Percentiles rank a stretch among this genome's conserved stretches.
phyloP scores from a whole-genome alignment of 371 early-diverging fungal genomes.

The Apophysomyces variabilis region DNA sequence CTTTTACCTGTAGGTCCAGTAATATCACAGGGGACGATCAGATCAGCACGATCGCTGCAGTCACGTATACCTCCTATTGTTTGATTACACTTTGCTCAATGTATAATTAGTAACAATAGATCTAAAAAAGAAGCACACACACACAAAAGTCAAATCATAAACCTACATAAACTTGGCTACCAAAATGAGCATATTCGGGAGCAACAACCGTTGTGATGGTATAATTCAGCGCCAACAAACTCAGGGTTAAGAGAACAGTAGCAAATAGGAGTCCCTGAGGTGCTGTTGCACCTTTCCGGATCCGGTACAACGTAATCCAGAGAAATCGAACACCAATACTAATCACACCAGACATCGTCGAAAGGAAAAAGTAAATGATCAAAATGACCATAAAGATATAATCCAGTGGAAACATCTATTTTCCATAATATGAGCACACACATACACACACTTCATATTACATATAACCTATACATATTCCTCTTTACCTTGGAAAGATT shows the following conservation, averaged over 20 bases:
- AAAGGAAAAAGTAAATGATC: slow-evolving; percentile 65
- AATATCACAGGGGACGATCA: slow-evolving; percentile 67
- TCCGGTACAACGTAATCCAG: slow-evolving; percentile 61
- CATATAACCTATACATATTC: slow-evolving; percentile 17
- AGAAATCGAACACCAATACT: slow-evolving; percentile 67
- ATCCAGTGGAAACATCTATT: slow-evolving; percentile 65
- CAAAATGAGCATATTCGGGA: slow-evolving; percentile 73
- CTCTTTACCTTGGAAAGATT: slow-evolving; percentile 52
- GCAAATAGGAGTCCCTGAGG: slow-evolving; percentile 67
- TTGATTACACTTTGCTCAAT: slow-evolving; percentile 59
- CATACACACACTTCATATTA: too few relatives aligned
- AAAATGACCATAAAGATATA: slow-evolving; percentile 65
- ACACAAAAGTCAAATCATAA: neutral
- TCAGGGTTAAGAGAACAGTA: slow-evolving; percentile 57
- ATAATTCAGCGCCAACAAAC: slow-evolving; percentile 64
- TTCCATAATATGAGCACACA: neutral
- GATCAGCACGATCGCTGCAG: slow-evolving; percentile 52
- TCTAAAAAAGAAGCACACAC: neutral
- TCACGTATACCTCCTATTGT: slow-evolving; percentile 48
- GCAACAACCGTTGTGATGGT: slow-evolving; percentile 63
- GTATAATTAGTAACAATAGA: slow-evolving; percentile 5
- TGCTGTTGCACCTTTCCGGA: slow-evolving; percentile 57
- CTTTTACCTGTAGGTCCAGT: slow-evolving; percentile 55
- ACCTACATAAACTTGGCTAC: slow-evolving; percentile 70
- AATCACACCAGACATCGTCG: slow-evolving; percentile 64